phyloP scores from a whole-genome alignment of 2,329 filamentous ascomycete genomes.

The Penicillium sp. region DNA sequence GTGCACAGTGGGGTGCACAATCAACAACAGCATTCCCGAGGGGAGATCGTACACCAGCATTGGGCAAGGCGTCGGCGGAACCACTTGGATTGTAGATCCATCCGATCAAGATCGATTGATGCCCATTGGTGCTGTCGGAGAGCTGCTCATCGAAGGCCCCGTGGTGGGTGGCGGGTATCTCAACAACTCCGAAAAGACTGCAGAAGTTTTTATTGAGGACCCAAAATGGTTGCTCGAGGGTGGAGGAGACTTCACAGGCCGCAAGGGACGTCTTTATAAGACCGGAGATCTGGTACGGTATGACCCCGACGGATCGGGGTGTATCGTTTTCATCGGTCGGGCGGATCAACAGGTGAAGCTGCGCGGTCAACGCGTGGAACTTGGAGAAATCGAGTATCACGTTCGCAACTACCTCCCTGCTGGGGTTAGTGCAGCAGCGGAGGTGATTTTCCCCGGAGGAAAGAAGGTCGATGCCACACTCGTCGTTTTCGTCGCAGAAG shows the following conservation, averaged over 20 bases:
- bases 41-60: constrained; percentile 4
- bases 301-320: constrained; percentile 14
- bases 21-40: constrained; percentile 3
- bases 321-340: constrained; percentile 5
- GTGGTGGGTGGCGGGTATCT: constrained; percentile 39
- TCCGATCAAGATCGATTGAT: constrained; percentile 23
- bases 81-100: constrained; percentile 28
- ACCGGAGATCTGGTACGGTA: constrained; percentile 35
- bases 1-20: constrained; percentile 16
- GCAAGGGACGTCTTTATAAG: constrained; percentile 29
- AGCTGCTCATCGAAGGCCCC: constrained; percentile 37
- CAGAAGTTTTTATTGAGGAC: constrained; percentile 22
- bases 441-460: constrained; percentile 24
- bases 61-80: constrained; percentile 4
- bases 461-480: constrained; percentile 46
- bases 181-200: constrained; percentile 32
- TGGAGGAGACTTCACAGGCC: background rate
- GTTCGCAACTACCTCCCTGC: constrained; percentile 37
- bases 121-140: constrained; percentile 25
- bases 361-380: constrained; percentile 6
- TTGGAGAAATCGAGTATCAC: constrained; percentile 36
- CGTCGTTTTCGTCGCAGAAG: constrained; percentile 47
- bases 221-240: constrained; percentile 10
- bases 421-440: constrained; percentile 49
- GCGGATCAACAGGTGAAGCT: constrained; percentile 7